Evolutionary conservation across 2,329 filamentous ascomycete genomes (phyloP).

Genomic region (Neocatenulostroma microsporum): DNA sequence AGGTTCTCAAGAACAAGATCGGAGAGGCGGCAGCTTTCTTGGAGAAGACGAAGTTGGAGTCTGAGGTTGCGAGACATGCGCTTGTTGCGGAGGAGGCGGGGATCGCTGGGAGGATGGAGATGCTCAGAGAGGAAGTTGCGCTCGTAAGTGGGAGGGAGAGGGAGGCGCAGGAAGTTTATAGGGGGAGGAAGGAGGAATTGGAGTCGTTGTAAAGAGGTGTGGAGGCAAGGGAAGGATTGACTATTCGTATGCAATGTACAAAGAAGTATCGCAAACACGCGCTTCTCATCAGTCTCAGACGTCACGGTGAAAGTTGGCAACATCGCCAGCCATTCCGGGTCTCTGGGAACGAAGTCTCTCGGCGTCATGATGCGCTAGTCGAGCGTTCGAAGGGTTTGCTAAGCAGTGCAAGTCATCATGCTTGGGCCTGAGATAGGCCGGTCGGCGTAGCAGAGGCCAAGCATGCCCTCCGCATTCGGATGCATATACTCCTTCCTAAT

Average conservation of each 20-base stretch:
- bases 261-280: no score
- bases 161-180: conserved; percentile 83
- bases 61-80: conserved; percentile 67
- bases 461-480: conserved; percentile 2
- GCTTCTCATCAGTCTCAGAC: no score
- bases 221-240: no score
- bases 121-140: conserved; percentile 71
- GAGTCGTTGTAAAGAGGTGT: conserved; percentile 10
- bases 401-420: no score
- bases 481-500: conserved; percentile 1
- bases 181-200: conserved; percentile 68
- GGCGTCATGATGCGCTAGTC: no score
- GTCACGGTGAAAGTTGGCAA: no score
- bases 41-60: conserved; percentile 61
- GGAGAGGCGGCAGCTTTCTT: conserved; percentile 65
- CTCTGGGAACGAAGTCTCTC: no score
- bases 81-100: conserved; percentile 73
- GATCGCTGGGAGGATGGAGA: conserved; percentile 62
- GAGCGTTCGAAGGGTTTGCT: no score
- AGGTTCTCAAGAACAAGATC: conserved; percentile 72
- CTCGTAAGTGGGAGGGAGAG: conserved; percentile 75
- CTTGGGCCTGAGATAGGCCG: conserved; percentile 1
- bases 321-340: no score
- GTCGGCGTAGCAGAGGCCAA: conserved; percentile 1
- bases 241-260: no score